A percentile compares a stretch with the other conserved stretches of the same genome.
These are phyloP conservation scores for Osmanthus fragrans DNA, from an alignment of 257 asterid species.

Conservation along the genomic window DNA sequence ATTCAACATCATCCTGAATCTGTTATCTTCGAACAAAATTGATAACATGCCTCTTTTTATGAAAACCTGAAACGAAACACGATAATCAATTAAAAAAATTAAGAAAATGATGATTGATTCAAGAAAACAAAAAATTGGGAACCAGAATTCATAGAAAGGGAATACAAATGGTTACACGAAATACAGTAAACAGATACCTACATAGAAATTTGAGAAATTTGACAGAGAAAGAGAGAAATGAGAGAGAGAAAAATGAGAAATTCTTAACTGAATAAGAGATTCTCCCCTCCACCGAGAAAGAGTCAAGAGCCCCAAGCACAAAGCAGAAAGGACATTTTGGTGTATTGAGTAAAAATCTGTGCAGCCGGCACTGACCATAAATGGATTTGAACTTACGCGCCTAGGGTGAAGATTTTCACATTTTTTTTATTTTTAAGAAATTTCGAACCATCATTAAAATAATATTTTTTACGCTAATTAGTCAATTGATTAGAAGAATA, in stretches of 20 bases:
- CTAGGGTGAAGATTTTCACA: background rate
- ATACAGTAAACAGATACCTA: background rate
- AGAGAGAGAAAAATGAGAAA: background rate
- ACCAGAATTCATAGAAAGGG: background rate
- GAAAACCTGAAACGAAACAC: background rate
- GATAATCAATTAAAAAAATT: background rate
- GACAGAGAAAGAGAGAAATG: background rate
- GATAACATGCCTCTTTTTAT: constrained; percentile 7
- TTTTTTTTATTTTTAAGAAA: too few relatives aligned
- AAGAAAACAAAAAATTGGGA: background rate
- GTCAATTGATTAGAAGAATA: too few relatives aligned
- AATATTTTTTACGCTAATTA: too few relatives aligned
- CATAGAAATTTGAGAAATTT: background rate
- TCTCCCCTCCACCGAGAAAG: background rate
- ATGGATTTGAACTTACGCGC: constrained; percentile 21
- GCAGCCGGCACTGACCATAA: background rate
- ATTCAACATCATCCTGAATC: background rate
- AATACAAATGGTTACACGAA: background rate
- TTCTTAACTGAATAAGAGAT: background rate
- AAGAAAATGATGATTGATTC: background rate
- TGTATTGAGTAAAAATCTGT: background rate
- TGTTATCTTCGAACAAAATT: background rate
- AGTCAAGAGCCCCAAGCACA: constrained; percentile 10
- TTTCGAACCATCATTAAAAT: too few relatives aligned
- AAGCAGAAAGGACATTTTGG: background rate